These are phyloP conservation scores for Phytophthora palmivora DNA, from an alignment of 352 stramenopile genomes.

Conservation along the genomic window DNA sequence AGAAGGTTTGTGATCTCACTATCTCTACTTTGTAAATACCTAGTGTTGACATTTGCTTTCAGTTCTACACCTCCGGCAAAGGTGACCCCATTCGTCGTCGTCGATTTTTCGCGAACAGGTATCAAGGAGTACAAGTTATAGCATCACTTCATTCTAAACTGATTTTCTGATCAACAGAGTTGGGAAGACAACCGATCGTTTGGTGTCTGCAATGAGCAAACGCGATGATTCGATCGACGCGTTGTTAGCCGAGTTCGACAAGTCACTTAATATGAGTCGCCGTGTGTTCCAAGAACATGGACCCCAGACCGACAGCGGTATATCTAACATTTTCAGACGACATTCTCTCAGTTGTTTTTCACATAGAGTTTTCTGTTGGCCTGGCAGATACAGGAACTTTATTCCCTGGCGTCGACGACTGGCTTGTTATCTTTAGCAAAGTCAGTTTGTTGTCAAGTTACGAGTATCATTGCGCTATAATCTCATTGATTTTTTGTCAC, in stretches of 20 bases:
- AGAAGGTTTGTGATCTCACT: slow-evolving; percentile 28
- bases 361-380: background rate
- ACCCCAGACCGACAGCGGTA: slow-evolving; percentile 50
- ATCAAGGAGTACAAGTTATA: background rate
- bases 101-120: slow-evolving; percentile 77
- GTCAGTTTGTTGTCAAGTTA: slow-evolving; percentile 3
- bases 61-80: slow-evolving; percentile 77
- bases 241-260: slow-evolving; percentile 81
- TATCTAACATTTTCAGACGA: background rate
- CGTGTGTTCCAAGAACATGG: slow-evolving; percentile 57
- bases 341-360: too few species aligned
- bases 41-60: background rate
- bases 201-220: slow-evolving; percentile 65
- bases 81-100: slow-evolving; percentile 59
- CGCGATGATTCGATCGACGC: slow-evolving; percentile 85
- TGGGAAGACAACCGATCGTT: slow-evolving; percentile 55
- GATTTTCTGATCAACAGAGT: slow-evolving; percentile 45
- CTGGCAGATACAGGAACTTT: slow-evolving; percentile 2
- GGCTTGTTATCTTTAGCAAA: slow-evolving; percentile 50
- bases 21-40: background rate
- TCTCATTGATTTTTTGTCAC: background rate
- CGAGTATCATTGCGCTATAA: too few species aligned
- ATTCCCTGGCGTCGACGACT: slow-evolving; percentile 37
- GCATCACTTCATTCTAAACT: background rate
- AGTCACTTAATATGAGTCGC: slow-evolving; percentile 68